Evolutionary conservation across 441 rosid species (phyloP).

Genomic region (Eruca vesicaria): DNA sequence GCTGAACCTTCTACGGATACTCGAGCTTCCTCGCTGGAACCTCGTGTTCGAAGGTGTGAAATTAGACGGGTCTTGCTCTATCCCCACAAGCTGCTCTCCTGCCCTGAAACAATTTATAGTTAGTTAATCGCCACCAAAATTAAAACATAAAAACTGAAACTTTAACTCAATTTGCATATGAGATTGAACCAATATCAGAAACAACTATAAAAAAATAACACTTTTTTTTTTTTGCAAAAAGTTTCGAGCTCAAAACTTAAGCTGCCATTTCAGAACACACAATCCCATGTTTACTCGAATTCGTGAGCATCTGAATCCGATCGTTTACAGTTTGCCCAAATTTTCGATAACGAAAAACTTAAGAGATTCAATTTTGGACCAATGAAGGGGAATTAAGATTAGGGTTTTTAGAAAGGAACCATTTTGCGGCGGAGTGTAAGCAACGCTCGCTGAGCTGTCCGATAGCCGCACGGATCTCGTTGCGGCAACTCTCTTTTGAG

Average conservation of each 20-base stretch:
- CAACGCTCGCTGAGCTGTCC: conserved; percentile 82
- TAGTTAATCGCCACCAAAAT: too few species aligned
- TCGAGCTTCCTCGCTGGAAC: conserved; percentile 95
- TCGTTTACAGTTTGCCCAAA: background rate
- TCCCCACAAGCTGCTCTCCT: conserved; percentile 85
- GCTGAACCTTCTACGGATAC: conserved; percentile 77
- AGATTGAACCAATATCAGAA: background rate
- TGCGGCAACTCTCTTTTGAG: conserved; percentile 79
- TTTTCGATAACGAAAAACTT: background rate
- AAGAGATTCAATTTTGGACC: background rate
- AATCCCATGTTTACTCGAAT: background rate
- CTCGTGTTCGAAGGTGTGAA: conserved; percentile 86
- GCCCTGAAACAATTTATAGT: conserved; percentile 46
- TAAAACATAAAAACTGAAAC: background rate
- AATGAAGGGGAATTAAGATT: conserved; percentile 7
- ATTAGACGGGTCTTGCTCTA: conserved; percentile 80
- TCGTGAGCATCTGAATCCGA: background rate
- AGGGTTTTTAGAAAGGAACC: conserved; percentile 62
- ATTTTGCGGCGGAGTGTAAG: conserved; percentile 84
- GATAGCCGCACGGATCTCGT: conserved; percentile 74
- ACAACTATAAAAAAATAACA: background rate
- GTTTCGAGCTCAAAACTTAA: background rate
- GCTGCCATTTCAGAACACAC: background rate
- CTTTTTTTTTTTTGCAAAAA: background rate
- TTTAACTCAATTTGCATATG: background rate